These are phyloP conservation scores for Eremomyces bilateralis DNA, from an alignment of 495 filamentous ascomycete genomes.

Conservation along the genomic window DNA sequence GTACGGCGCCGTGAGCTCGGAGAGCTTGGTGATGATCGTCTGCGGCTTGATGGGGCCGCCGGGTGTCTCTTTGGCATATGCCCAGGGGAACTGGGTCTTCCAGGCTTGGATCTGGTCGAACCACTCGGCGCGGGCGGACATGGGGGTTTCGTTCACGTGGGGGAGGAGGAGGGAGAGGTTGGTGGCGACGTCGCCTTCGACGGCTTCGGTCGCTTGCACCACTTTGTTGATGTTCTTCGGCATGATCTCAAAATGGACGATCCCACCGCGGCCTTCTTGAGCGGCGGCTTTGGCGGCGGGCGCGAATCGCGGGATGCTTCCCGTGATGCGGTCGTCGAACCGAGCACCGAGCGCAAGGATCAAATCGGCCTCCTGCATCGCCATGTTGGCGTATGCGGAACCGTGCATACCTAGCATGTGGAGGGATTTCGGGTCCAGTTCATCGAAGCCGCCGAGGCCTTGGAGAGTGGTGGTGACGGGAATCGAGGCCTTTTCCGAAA, in stretches of 20 bases:
- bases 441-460: constrained; percentile 55
- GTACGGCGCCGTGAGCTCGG: constrained; percentile 43
- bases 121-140: constrained; percentile 52
- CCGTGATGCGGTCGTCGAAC: constrained; percentile 61
- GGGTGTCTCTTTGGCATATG: constrained; percentile 47
- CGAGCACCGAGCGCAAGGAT: constrained; percentile 56
- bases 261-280: constrained; percentile 48
- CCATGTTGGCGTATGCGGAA: constrained; percentile 56
- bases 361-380: constrained; percentile 58
- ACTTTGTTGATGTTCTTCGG: constrained; percentile 82
- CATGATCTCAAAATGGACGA: constrained; percentile 64
- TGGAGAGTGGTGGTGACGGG: constrained; percentile 65
- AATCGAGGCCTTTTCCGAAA: constrained; percentile 51
- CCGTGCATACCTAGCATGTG: constrained; percentile 79
- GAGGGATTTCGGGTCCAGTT: constrained; percentile 51
- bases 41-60: constrained; percentile 74
- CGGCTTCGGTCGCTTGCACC: constrained; percentile 58
- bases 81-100: constrained; percentile 69
- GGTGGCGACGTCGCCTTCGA: constrained; percentile 47
- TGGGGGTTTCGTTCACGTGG: constrained; percentile 30
- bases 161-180: constrained; percentile 61
- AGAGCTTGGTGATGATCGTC: constrained; percentile 61
- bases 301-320: constrained; percentile 40
- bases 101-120: constrained; percentile 70
- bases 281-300: constrained; percentile 45